Percentiles rank a stretch among this genome's conserved stretches.
Evolutionary conservation across 345 rosid genomes (phyloP).

Genomic region (Boechera retrofracta): DNA sequence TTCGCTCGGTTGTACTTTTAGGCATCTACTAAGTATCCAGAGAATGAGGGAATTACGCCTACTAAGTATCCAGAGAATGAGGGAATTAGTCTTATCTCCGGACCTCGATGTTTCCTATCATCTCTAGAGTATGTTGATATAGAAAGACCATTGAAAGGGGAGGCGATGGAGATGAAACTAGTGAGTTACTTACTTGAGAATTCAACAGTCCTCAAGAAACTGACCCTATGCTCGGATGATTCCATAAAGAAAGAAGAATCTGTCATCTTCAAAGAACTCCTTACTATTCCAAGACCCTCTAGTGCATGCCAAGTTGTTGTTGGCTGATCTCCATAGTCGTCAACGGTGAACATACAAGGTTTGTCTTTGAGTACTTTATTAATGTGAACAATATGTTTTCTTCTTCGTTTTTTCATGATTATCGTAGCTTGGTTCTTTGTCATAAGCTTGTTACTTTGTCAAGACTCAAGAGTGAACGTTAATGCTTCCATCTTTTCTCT

Average conservation of each 20-base stretch:
- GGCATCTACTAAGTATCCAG: not conserved
- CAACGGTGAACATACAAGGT: too few relatives aligned
- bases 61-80: not conserved
- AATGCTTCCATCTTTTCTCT: too few relatives aligned
- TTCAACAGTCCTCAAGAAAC: not conserved
- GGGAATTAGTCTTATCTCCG: not conserved
- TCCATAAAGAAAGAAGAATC: not conserved
- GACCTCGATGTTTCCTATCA: not conserved
- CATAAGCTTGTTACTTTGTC: not conserved
- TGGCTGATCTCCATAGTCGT: not conserved
- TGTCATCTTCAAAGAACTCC: not conserved
- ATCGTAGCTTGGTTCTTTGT: too few relatives aligned
- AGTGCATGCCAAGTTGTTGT: not conserved
- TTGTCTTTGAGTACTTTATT: not conserved
- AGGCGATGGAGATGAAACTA: not conserved
- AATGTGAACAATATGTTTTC: not conserved
- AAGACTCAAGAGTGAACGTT: not conserved
- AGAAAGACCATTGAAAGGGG: not conserved
- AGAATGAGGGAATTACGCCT: not conserved
- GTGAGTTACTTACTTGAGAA: not conserved
- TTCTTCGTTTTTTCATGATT: not conserved
- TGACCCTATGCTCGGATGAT: not conserved
- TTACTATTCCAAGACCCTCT: not conserved
- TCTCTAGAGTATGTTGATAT: not conserved
- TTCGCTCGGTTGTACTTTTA: not conserved